Evolutionary conservation across 805 yeast species (phyloP).

Genomic region (Yarrowia yakushimensis): DNA sequence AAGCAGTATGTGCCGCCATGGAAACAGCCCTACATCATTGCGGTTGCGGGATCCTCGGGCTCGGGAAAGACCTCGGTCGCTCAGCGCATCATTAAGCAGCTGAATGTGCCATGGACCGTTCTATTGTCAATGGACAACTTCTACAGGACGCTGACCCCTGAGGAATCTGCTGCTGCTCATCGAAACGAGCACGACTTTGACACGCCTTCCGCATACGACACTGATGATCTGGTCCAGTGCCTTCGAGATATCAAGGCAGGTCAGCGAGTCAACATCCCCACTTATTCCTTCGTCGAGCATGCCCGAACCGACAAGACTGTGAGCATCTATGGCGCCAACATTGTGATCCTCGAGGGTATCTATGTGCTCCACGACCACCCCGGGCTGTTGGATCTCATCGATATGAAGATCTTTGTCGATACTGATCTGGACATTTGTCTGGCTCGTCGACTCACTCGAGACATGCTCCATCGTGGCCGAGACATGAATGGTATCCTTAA

Average conservation of each 20-base stretch:
- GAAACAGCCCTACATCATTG: slow-evolving; percentile 81
- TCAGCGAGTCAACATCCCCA: slow-evolving; percentile 58
- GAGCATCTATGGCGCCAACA: slow-evolving; percentile 89
- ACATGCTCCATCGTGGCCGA: slow-evolving; percentile 80
- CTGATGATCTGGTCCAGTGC: slow-evolving; percentile 64
- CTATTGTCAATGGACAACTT: slow-evolving; percentile 86
- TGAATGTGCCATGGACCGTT: slow-evolving; percentile 86
- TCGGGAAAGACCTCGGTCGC: slow-evolving; percentile 95
- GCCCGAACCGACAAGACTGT: slow-evolving; percentile 58
- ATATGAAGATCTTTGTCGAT: slow-evolving; percentile 84
- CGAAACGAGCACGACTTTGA: slow-evolving; percentile 78
- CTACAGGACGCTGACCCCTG: slow-evolving; percentile 67
- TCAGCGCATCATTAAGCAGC: slow-evolving; percentile 67
- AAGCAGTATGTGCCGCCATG: slow-evolving; percentile 70
- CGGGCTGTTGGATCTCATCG: slow-evolving; percentile 70
- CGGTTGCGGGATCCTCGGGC: slow-evolving; percentile 83
- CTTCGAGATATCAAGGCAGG: slow-evolving; percentile 70
- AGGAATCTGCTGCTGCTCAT: slow-evolving; percentile 62
- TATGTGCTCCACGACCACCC: slow-evolving; percentile 67
- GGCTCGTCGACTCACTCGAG: slow-evolving; percentile 82
- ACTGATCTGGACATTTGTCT: slow-evolving; percentile 91
- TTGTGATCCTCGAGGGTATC: slow-evolving; percentile 87
- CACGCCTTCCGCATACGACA: slow-evolving; percentile 76
- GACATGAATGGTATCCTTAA: slow-evolving; percentile 75
- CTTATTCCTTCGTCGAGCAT: slow-evolving; percentile 64